Evolutionary conservation across 495 filamentous ascomycete genomes (phyloP).

Genomic region (Ramalina intermedia): DNA sequence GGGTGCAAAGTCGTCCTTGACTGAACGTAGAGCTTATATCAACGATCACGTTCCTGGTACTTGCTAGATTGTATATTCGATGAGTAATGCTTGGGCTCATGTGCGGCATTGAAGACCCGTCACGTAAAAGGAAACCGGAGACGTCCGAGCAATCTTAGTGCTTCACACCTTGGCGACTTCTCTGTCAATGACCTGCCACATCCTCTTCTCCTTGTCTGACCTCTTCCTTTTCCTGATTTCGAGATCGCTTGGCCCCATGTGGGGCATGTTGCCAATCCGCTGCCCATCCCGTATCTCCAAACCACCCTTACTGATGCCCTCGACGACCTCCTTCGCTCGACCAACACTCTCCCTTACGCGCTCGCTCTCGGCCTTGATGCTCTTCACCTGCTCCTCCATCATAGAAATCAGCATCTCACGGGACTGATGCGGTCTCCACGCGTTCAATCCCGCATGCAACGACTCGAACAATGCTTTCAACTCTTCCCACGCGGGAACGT

Average conservation of each 20-base stretch:
- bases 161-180: constrained; percentile 1
- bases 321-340: constrained; percentile 54
- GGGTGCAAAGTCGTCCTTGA: constrained; percentile 19
- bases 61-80: too few species aligned
- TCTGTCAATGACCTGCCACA: constrained; percentile 16
- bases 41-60: too few species aligned
- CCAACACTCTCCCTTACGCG: constrained; percentile 41
- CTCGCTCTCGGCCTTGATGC: constrained; percentile 54
- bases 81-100: too few species aligned
- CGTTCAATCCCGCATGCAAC: constrained; percentile 79
- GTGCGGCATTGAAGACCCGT: too few species aligned
- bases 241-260: background rate
- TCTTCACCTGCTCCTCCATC: constrained; percentile 80
- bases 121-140: too few species aligned
- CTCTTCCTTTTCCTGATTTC: constrained; percentile 4
- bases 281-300: constrained; percentile 13
- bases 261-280: constrained; percentile 24
- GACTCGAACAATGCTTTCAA: constrained; percentile 72
- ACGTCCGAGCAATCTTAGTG: background rate
- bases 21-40: background rate
- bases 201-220: constrained; percentile 13
- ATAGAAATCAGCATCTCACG: constrained; percentile 76
- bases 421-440: constrained; percentile 91
- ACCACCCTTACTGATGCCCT: constrained; percentile 37
- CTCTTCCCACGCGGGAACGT: constrained; percentile 53